Evolutionary conservation across 2,329 filamentous ascomycete species (phyloP).

Genomic region (Sarocladiaceae sp.): DNA sequence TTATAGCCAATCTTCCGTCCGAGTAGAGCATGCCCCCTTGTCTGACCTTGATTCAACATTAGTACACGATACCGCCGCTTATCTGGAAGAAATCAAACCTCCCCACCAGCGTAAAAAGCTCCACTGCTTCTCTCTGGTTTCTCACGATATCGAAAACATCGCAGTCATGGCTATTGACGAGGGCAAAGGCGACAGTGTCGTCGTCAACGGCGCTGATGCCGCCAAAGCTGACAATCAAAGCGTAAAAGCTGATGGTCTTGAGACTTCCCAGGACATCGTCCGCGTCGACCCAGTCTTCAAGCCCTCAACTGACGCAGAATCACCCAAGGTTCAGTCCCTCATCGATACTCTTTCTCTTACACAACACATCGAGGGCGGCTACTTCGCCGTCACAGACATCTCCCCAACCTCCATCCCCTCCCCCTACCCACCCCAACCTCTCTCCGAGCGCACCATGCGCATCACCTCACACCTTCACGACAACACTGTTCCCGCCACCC

Average conservation of each 20-base stretch:
- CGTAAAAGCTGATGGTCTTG: neutral
- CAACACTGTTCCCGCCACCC: slow-evolving; percentile 18
- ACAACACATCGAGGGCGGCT: slow-evolving; percentile 58
- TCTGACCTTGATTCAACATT: too few relatives aligned
- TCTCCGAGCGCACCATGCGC: slow-evolving; percentile 27
- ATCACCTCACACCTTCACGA: slow-evolving; percentile 21
- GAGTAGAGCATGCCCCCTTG: too few relatives aligned
- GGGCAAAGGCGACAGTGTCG: too few relatives aligned
- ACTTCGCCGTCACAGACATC: slow-evolving; percentile 56
- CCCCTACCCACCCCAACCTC: slow-evolving; percentile 26
- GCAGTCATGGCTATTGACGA: too few relatives aligned
- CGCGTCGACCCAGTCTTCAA: slow-evolving; percentile 8
- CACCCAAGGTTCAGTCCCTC: slow-evolving; percentile 11
- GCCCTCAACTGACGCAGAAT: slow-evolving; percentile 11
- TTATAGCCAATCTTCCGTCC: too few relatives aligned
- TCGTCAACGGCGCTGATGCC: neutral
- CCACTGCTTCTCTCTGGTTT: too few relatives aligned
- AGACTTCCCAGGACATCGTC: slow-evolving; percentile 1
- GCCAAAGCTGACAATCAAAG: neutral
- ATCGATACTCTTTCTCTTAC: slow-evolving; percentile 37
- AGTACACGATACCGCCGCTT: too few relatives aligned
- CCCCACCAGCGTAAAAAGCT: too few relatives aligned
- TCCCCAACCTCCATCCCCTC: slow-evolving; percentile 46
- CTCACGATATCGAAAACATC: too few relatives aligned
- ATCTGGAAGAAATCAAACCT: too few relatives aligned